Percentiles rank a stretch among this genome's conserved stretches.
phyloP scores from a whole-genome alignment of 169 alveolate species.

The Theileria annulata region DNA sequence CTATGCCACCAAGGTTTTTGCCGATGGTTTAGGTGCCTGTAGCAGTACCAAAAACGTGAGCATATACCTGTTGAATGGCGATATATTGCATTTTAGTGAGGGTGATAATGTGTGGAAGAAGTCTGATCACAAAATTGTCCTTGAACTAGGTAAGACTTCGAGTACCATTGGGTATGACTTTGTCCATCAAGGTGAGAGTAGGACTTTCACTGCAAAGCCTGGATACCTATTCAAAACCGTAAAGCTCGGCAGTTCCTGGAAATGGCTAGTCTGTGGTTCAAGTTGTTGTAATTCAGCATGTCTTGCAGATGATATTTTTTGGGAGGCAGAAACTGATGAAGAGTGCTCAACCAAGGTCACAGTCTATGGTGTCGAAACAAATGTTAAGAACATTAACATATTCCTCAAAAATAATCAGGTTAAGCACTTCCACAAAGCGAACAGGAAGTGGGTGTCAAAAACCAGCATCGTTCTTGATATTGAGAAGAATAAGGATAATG shows the following conservation, averaged over 20 bases:
- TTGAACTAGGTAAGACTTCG: neutral
- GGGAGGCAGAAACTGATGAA: neutral
- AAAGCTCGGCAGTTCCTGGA: neutral
- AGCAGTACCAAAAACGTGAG: too few relatives aligned
- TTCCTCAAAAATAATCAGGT: neutral
- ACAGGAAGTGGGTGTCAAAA: neutral
- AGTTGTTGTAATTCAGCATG: neutral
- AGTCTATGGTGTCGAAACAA: neutral
- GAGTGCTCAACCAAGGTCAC: neutral
- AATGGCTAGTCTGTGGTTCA: too few relatives aligned
- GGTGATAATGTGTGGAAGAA: neutral
- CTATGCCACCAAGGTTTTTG: too few relatives aligned
- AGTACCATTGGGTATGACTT: neutral
- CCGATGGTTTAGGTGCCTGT: too few relatives aligned
- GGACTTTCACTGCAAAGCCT: neutral
- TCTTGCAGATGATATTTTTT: neutral
- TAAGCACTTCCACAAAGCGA: neutral
- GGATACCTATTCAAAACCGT: neutral
- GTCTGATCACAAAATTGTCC: neutral
- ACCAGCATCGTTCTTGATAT: neutral
- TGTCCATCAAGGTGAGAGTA: neutral
- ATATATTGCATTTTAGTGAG: neutral
- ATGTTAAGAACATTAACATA: neutral
- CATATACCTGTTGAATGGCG: neutral
- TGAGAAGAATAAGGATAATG: neutral